These are phyloP conservation scores for Penicillium pancosmium DNA, from an alignment of 495 filamentous ascomycete genomes.

Conservation along the genomic window DNA sequence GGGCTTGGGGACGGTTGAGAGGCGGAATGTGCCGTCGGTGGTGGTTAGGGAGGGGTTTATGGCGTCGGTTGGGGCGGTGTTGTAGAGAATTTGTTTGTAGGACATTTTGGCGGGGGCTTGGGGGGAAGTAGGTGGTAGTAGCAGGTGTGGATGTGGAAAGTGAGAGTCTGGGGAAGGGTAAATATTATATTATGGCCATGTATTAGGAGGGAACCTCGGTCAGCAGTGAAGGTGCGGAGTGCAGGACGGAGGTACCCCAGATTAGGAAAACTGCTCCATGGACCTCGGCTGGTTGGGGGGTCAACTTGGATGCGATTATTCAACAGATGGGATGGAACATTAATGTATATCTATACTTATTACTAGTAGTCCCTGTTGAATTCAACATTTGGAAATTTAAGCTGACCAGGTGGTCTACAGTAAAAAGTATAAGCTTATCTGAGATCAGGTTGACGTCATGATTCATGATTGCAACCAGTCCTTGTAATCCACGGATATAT, in stretches of 20 bases:
- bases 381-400: no score
- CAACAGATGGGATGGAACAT: background rate
- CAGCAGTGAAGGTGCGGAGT: background rate
- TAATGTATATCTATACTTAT: background rate
- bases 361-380: no score
- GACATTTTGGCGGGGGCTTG: conserved; percentile 40
- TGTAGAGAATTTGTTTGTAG: conserved; percentile 48
- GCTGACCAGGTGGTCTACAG: no score
- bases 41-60: conserved; percentile 43
- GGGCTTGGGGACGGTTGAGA: conserved; percentile 50
- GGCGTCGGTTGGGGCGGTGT: conserved; percentile 38
- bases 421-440: background rate
- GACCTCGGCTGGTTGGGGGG: conserved; percentile 28
- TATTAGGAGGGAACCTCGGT: conserved; percentile 3
- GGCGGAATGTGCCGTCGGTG: conserved; percentile 54
- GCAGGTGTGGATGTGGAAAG: background rate
- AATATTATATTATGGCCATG: no score
- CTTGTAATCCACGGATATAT: no score
- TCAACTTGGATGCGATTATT: background rate
- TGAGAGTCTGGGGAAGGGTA: background rate
- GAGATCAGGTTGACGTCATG: conserved; percentile 29
- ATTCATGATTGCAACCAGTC: background rate
- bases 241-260: conserved; percentile 29
- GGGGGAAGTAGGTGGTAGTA: background rate
- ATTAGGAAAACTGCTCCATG: conserved; percentile 37